Base-by-base conservation (phyloP, 208 protist species). In the Herpetomonas muscarum region DNA sequence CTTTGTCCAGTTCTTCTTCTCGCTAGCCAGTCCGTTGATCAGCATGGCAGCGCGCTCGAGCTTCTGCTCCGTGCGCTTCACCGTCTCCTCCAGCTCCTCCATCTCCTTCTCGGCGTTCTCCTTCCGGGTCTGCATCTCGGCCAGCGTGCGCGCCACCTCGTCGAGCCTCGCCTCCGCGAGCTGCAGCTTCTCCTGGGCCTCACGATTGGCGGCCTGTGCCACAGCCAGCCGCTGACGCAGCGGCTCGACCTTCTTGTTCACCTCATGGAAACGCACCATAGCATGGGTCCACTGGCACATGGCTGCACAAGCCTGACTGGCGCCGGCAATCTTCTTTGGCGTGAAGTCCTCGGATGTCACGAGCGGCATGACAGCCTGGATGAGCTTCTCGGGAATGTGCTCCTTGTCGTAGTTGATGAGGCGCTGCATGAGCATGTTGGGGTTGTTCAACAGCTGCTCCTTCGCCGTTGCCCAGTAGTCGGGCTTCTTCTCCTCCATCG, bases 221-320 rank as follows among this genome's bases (percentile, higher is more conserved):
- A 94, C 68, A 12, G 74, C 81, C 15, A 98, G 80, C 9, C 76
- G 59, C 70, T 96, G 42, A 9, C 94, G 80, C 68, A 98, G 92
- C 28, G 97, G 97, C 55, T 85, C 83, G 1, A 99, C 97, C 55
- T 92, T 90, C 69, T 96, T 97, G 67, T 94, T 92, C 28, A 98
- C 97, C 65, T 87, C 75, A 69, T 99, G 88, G 73, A 98, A 99
- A 56, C 92, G 97, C 56, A 98, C 84, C 96, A 99, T 99, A 28
- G 98, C 97, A 54, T 97, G 87, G 7, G 97, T 98, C 97, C 97
- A 99, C 70, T 97, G 85, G 61, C 97, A 99, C 85, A 99, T 98
- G 15, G 97, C 96, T 9, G 96, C 97, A 70, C 97, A 98, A 3
- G 98, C 98, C 67, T 96, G 89, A 61, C 94, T 98, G 5, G 94